Evolutionary conservation across 2,329 filamentous ascomycete species (phyloP), one percentile per base, ranked within the genome.

Genomic region (Scedosporium dehoogii): DNA sequence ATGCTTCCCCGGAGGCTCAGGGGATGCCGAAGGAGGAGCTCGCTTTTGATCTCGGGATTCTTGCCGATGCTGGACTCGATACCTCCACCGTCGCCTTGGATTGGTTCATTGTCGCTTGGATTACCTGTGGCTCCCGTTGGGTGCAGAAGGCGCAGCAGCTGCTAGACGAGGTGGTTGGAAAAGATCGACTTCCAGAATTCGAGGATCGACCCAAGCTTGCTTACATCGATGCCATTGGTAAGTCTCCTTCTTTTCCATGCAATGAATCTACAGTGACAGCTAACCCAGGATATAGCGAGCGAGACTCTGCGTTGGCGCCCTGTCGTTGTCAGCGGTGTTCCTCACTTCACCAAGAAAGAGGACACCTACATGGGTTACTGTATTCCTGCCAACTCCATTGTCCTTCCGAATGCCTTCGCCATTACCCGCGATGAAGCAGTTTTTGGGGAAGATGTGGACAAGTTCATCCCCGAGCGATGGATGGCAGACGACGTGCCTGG

Each of bases 261-360:
- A n/a, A 16, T 16, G 21, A 33, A 16, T 9, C 5, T 33, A 4
- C 14, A 6, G 5, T 16, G 6, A 10, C 1, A 14, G 6, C 55
- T 58, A 33, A 58, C 27, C n/a, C 27, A 38, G 7, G 14, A 6
- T 27, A 12, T 38, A 62, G 64, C 77, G 60, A 74, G 76, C 55
- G 79, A 82, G 66, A 66, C 70, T 1, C 65, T 80, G 23, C 73
- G 79, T 3, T 81, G 79, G 78, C 73, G 77, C 9, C 77, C 78
- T 0, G 71, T 75, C 0, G 68, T 69, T 0, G 69, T 72, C 1
- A 69, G 71, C 5, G 73, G 73, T 6, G 70, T 77, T 1, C 77
- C 78, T 0, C 74, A 76, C 23, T 72, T 73, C 60, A 73, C 72
- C 3, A 73, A 71, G 33, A 66, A 64, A 16, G 72, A 73, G 38